phyloP scores from a whole-genome alignment of 306 rosid genomes.

The Gynostemma pentaphyllum region DNA sequence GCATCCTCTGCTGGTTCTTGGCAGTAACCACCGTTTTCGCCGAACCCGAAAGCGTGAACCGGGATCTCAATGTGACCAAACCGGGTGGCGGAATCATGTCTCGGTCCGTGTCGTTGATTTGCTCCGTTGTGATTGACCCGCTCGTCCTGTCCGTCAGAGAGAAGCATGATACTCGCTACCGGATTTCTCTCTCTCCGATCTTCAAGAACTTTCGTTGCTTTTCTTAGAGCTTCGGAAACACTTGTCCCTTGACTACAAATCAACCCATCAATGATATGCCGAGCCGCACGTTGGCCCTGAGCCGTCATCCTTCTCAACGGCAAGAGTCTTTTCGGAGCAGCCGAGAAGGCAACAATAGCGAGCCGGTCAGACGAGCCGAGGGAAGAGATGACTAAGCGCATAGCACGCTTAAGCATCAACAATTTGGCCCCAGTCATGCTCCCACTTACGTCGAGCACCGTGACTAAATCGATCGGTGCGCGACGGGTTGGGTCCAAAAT shows the following conservation, averaged over 20 bases:
- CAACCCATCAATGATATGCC: neutral
- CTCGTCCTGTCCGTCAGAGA: constrained; percentile 23
- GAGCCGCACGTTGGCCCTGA: constrained; percentile 10
- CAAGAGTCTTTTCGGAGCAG: constrained; percentile 12
- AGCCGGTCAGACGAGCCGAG: constrained; percentile 24
- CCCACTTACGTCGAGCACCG: constrained; percentile 24
- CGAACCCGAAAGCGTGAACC: constrained; percentile 26
- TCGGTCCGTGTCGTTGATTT: neutral
- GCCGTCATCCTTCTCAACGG: constrained; percentile 19
- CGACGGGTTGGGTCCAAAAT: constrained; percentile 21
- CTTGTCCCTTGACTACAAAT: constrained; percentile 15
- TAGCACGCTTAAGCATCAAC: constrained; percentile 13
- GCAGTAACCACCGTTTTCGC: constrained; percentile 12
- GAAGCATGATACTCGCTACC: constrained; percentile 21
- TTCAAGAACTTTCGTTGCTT: constrained; percentile 18
- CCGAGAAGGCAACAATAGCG: constrained; percentile 20
- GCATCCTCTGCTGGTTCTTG: constrained; percentile 22
- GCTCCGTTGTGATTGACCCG: neutral
- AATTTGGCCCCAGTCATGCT: constrained; percentile 25
- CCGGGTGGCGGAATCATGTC: neutral
- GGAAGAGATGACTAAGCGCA: constrained; percentile 21
- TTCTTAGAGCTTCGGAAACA: constrained; percentile 18
- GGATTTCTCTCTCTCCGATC: constrained; percentile 17
- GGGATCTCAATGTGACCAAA: constrained; percentile 12
- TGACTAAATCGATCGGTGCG: constrained; percentile 22